A percentile compares a stretch with the other conserved stretches of the same genome.
These are phyloP conservation scores for Solanum pinnatisectum DNA, from an alignment of 257 asterid genomes.

Conservation along the genomic window DNA sequence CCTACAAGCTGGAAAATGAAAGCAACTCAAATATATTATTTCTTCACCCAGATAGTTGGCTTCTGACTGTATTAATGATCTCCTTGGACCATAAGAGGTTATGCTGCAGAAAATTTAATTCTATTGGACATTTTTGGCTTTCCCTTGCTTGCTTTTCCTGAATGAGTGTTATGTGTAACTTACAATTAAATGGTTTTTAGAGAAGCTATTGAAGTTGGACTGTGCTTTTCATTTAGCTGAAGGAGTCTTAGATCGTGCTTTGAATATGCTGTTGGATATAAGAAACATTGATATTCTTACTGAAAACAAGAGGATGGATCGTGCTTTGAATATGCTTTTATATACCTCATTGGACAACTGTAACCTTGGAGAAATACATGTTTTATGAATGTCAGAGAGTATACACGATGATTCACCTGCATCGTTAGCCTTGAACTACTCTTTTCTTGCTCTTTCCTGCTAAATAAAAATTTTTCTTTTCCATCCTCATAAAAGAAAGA, in stretches of 20 bases:
- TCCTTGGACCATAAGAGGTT: not conserved
- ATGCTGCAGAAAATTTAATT: not conserved
- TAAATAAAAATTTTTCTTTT: not conserved
- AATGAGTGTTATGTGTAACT: not conserved
- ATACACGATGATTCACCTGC: not conserved
- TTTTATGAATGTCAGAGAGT: not conserved
- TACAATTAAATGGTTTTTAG: not conserved
- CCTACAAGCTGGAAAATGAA: not conserved
- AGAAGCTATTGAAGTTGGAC: not conserved
- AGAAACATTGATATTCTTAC: not conserved
- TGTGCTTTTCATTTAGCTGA: not conserved
- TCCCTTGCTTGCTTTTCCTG: not conserved
- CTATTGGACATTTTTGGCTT: not conserved
- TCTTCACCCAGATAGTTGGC: not conserved
- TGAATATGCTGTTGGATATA: not conserved
- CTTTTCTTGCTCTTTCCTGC: not conserved
- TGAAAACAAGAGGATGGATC: not conserved
- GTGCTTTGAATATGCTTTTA: not conserved
- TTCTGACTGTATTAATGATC: not conserved
- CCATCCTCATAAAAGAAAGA: not conserved
- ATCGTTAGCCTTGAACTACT: not conserved
- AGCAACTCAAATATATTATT: not conserved
- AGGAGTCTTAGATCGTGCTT: not conserved
- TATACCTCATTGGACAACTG: not conserved
- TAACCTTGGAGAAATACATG: not conserved